phyloP scores from a whole-genome alignment of 2,329 filamentous ascomycete genomes.

The Aureobasidium sp. region DNA sequence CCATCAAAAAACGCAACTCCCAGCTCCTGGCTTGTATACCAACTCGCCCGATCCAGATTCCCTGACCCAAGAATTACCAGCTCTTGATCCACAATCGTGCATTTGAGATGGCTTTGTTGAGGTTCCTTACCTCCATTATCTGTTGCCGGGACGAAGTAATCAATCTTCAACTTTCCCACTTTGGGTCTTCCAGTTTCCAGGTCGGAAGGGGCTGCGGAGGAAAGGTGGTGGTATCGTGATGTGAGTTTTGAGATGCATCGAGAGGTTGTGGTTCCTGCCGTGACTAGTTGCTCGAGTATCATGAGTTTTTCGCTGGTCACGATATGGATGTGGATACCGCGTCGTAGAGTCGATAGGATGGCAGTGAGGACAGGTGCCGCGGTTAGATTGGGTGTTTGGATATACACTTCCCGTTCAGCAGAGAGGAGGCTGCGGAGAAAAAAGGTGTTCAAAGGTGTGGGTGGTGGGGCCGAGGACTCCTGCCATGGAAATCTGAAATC shows the following conservation, averaged over 20 bases:
- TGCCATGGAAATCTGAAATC: constrained; percentile 51
- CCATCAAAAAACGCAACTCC: constrained; percentile 50
- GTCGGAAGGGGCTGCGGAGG: constrained; percentile 22
- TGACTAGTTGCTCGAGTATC: constrained; percentile 68
- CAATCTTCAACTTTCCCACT: constrained; percentile 47
- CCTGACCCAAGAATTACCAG: constrained; percentile 66
- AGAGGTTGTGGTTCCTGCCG: constrained; percentile 64
- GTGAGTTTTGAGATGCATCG: constrained; percentile 54
- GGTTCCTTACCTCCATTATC: constrained; percentile 36
- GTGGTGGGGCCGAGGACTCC: constrained; percentile 40
- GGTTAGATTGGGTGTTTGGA: constrained; percentile 74
- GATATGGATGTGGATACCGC: constrained; percentile 56
- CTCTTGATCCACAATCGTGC: constrained; percentile 61
- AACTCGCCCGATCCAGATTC: constrained; percentile 77
- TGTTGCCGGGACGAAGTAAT: constrained; percentile 44
- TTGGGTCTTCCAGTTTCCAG: constrained; percentile 35
- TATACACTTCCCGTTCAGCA: constrained; percentile 51
- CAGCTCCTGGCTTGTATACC: constrained; percentile 79
- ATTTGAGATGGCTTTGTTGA: constrained; percentile 67
- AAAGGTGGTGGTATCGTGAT: constrained; percentile 39
- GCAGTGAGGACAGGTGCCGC: constrained; percentile 54
- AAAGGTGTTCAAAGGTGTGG: constrained; percentile 59
- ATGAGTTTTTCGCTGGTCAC: constrained; percentile 28
- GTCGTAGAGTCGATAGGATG: constrained; percentile 50
- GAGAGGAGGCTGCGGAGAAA: constrained; percentile 48